These are phyloP conservation scores for Cladosporium colombiae DNA, from an alignment of 2,329 filamentous ascomycete genomes.

Conservation along the genomic window DNA sequence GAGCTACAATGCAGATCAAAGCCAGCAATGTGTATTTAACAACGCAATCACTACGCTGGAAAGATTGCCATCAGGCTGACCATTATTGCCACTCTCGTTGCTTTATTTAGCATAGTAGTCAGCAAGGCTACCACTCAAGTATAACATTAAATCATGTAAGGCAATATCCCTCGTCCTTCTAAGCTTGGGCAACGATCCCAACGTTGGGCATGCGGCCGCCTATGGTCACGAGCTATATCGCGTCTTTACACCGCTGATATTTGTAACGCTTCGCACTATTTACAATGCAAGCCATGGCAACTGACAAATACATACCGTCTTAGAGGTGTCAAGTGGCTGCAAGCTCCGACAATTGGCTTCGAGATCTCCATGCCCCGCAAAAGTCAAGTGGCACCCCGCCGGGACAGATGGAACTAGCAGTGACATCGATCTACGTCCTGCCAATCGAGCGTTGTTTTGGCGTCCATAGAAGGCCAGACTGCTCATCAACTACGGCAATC, in stretches of 20 bases:
- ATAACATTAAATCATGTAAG: background rate
- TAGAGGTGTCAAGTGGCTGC: background rate
- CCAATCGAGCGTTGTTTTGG: background rate
- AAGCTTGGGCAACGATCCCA: background rate
- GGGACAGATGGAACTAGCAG: background rate
- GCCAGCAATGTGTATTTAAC: background rate
- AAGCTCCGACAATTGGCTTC: background rate
- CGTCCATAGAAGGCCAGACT: background rate
- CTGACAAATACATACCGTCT: slow-evolving; percentile 17
- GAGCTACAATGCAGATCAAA: background rate
- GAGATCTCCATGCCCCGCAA: slow-evolving; percentile 12
- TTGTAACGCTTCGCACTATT: background rate
- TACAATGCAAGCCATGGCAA: background rate
- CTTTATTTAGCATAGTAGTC: background rate
- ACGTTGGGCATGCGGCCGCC: background rate
- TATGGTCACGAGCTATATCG: background rate
- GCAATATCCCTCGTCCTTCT: background rate
- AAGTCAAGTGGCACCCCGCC: slow-evolving; percentile 1
- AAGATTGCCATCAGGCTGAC: background rate
- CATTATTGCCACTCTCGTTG: background rate
- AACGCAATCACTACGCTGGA: background rate
- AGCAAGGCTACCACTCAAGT: background rate
- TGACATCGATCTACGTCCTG: slow-evolving; percentile 1
- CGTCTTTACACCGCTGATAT: background rate
- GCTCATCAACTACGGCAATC: background rate